Evolutionary conservation across 768 basidiomycete species (phyloP).

Genomic region (Baorangia bicolor): DNA sequence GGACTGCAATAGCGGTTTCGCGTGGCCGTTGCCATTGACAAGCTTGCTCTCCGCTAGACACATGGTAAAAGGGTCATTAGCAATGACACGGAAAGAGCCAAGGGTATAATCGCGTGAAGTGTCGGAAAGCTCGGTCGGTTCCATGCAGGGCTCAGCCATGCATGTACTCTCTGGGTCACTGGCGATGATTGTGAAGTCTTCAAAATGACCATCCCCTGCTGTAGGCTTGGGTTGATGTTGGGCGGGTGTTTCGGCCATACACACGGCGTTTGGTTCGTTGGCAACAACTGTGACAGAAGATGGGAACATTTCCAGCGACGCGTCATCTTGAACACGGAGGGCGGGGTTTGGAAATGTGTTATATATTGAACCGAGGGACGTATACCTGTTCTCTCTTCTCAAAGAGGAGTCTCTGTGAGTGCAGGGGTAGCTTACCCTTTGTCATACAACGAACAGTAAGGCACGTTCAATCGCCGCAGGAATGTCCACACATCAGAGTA

Average conservation of each 20-base stretch:
- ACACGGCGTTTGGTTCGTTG: constrained; percentile 17
- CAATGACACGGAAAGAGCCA: constrained; percentile 20
- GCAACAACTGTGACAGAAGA: constrained; percentile 24
- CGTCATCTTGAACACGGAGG: constrained; percentile 40
- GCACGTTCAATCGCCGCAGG: constrained; percentile 67
- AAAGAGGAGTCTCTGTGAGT: not conserved
- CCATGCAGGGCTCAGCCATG: constrained; percentile 11
- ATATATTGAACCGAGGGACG: constrained; percentile 92
- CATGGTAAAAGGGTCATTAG: constrained; percentile 19
- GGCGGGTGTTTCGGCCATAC: constrained; percentile 11
- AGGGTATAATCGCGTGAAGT: not conserved
- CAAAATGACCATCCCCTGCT: not conserved
- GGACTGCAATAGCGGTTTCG: constrained; percentile 1
- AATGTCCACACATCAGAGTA: constrained; percentile 91
- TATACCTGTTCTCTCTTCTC: constrained; percentile 61
- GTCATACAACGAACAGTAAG: constrained; percentile 89
- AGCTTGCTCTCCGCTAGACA: constrained; percentile 16
- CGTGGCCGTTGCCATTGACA: not conserved
- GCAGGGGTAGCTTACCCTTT: constrained; percentile 60
- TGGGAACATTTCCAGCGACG: constrained; percentile 11
- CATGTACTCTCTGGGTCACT: constrained; percentile 19
- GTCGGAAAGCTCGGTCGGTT: not conserved
- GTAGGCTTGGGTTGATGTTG: not conserved
- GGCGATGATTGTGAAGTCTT: constrained; percentile 18
- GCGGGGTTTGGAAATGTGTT: constrained; percentile 95